Evolutionary conservation across 805 yeast species (phyloP), one percentile per base, ranked within the genome.

Genomic region (Hanseniaspora meyeri): DNA sequence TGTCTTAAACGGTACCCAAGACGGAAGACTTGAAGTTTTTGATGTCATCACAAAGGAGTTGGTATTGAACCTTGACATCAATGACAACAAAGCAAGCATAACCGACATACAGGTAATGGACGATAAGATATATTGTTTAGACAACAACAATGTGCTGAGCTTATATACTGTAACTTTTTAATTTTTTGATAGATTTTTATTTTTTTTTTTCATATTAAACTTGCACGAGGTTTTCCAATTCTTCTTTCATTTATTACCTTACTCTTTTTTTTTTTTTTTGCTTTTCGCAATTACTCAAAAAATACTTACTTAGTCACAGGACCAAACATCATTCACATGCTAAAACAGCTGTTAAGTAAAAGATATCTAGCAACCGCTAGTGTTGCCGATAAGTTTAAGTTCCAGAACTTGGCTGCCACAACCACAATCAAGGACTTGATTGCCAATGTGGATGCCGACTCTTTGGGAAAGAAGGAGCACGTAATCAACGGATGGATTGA

Each of bases 401-500:
- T 54, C 24, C 31, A 47, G 17, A 14, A 17, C 12, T 39, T 54
- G 36, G 36, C n/a, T n/a, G 11, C 47, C 16, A 48, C 51, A n/a
- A 11, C 37, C 10, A 24, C 38, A n/a, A 48, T 54, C 12, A 40
- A 48, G 12, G 36, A 20, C 6, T 11, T 43, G 2, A 39, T 54
- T 8, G 20, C 34, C 11, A n/a, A n/a, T 9, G 29, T 47, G 4
- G 24, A 47, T 24, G 38, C 45, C n/a, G 32, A 38, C 1, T 38
- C 34, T 6, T 42, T 37, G 24, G 43, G 40, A 14, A 58, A 58
- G 19, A 58, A 58, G 3, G 61, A 67, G 14, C 77, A 84, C 1
- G 73, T 76, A 0, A 61, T 91, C 8, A 80, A 87, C 60, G 97
- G 98, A 0, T 93, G 96, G 88, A 77, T 91, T 17, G 81, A 87